Conservation (phyloP, 2,329 filamentous ascomycete species). For the Fusarium redolens region DNA sequence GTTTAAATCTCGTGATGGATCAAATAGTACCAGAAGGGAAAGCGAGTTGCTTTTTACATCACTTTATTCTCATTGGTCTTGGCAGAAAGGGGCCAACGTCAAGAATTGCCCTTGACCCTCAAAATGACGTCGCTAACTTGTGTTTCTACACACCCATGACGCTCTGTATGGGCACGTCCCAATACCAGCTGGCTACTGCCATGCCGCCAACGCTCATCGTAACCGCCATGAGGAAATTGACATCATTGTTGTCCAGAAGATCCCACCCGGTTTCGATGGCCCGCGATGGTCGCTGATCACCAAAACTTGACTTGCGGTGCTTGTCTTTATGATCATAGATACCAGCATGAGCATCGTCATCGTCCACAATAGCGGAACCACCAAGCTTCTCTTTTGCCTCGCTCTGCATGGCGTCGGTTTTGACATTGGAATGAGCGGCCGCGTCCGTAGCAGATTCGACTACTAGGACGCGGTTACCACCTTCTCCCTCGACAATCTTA, state of each 20-base stretch:
- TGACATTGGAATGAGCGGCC: slow-evolving; percentile 49
- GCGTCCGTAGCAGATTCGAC: slow-evolving; percentile 47
- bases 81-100: slow-evolving; percentile 21
- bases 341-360: slow-evolving; percentile 52
- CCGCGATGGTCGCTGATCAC: slow-evolving; percentile 69
- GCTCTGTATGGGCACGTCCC: slow-evolving; percentile 64
- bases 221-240: slow-evolving; percentile 92
- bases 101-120: slow-evolving; percentile 24
- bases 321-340: slow-evolving; percentile 63
- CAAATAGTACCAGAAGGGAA: slow-evolving; percentile 7
- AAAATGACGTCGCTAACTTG: slow-evolving; percentile 40
- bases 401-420: slow-evolving; percentile 55
- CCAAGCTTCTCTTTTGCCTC: slow-evolving; percentile 56
- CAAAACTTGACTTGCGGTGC: slow-evolving; percentile 63
- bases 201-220: slow-evolving; percentile 85
- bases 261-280: slow-evolving; percentile 75
- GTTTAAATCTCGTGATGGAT: slow-evolving; percentile 31
- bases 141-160: slow-evolving; percentile 51
- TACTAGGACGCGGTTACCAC: slow-evolving; percentile 71
- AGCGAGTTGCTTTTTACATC: slow-evolving; percentile 22
- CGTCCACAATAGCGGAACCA: slow-evolving; percentile 48
- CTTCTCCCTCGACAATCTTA: slow-evolving; percentile 89
- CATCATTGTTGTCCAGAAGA: slow-evolving; percentile 92
- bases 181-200: slow-evolving; percentile 69
- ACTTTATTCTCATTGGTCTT: slow-evolving; percentile 36